A percentile compares a stretch with the other conserved stretches of the same genome.
phyloP scores from a whole-genome alignment of 2,329 filamentous ascomycete species.

The Corynespora cassiicola region DNA sequence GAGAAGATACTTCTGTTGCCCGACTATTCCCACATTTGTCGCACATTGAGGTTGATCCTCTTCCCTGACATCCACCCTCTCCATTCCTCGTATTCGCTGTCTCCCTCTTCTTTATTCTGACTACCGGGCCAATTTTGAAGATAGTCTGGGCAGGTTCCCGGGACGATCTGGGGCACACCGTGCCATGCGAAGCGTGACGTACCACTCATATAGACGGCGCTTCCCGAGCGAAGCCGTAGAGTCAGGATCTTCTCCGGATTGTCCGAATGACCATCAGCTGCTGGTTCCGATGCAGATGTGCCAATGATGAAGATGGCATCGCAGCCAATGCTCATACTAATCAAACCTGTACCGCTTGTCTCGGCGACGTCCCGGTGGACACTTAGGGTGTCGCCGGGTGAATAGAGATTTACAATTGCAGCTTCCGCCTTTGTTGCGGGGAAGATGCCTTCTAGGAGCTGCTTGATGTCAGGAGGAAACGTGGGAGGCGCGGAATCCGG shows the following conservation, averaged over 20 bases:
- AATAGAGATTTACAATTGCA: slow-evolving; percentile 93
- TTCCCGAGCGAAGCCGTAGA: slow-evolving; percentile 73
- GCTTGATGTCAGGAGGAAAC: slow-evolving; percentile 77
- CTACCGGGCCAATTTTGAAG: slow-evolving; percentile 74
- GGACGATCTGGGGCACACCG: slow-evolving; percentile 86
- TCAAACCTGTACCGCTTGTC: slow-evolving; percentile 75
- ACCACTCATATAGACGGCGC: slow-evolving; percentile 88
- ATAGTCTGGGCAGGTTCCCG: slow-evolving; percentile 77
- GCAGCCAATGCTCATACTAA: slow-evolving; percentile 89
- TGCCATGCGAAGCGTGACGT: slow-evolving; percentile 91
- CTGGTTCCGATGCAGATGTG: slow-evolving; percentile 24
- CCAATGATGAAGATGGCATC: slow-evolving; percentile 88
- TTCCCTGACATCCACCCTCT: slow-evolving; percentile 87
- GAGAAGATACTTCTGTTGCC: too few species aligned
- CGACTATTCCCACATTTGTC: slow-evolving; percentile 88
- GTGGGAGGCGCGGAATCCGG: slow-evolving; percentile 69
- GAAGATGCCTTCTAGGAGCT: slow-evolving; percentile 73
- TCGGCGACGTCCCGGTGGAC: slow-evolving; percentile 95
- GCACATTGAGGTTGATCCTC: slow-evolving; percentile 88
- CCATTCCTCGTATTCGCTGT: slow-evolving; percentile 68
- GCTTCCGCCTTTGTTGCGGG: slow-evolving; percentile 81
- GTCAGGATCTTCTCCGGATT: slow-evolving; percentile 42
- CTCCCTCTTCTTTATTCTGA: slow-evolving; percentile 48
- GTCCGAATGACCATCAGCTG: not conserved
- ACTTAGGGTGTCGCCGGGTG: slow-evolving; percentile 87